Base-by-base conservation (phyloP, 345 rosid genomes). In the Anastatica hierochuntica region DNA sequence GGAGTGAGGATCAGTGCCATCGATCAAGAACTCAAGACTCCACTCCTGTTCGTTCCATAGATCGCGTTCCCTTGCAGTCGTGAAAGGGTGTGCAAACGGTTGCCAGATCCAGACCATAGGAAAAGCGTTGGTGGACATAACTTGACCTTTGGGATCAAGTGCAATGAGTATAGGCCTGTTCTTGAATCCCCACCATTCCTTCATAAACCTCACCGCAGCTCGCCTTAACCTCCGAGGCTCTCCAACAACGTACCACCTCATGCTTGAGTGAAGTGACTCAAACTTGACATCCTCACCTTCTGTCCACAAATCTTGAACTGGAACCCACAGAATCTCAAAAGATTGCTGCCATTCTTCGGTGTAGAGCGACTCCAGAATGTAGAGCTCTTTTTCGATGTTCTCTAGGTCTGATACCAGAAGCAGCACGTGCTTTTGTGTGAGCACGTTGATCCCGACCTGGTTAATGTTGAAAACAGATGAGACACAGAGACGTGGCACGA, bases 51-150 rank as follows among this genome's bases (percentile, higher is more conserved):
- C 79, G 41, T 40, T 76, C 90, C 94, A 89, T 1, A 89, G 75
- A 29, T 71, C 74, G 53, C 63, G 75, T 64, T 81, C 90, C 58
- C 62, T 72, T 1, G 52, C 27, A 46, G 72, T 74, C 0, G 94
- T 81, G 77, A 90, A 90, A 14, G 97, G 97, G 40, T 74, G 75
- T 2, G 95, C 95, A 35, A 34, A 14, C 41, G 60, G 47, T n/a
- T 82, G 83, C 94, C 95, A 86, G 59, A 86, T 81, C 81, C 88
- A 79, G 68, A 81, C 78, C 97, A 90, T 86, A 39, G 79, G 81
- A 50, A 90, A 64, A 20, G 97, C 95, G 42, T 86, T 86, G 14
- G 74, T 79, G 43, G 75, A 74, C 63, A 60, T 77, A 35, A 83
- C 83, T 46, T 63, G 76, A n/a, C 94, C 97, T 57, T 84, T 86